Conservation (phyloP, 495 filamentous ascomycete genomes). For the Articulospora tetracladia region DNA sequence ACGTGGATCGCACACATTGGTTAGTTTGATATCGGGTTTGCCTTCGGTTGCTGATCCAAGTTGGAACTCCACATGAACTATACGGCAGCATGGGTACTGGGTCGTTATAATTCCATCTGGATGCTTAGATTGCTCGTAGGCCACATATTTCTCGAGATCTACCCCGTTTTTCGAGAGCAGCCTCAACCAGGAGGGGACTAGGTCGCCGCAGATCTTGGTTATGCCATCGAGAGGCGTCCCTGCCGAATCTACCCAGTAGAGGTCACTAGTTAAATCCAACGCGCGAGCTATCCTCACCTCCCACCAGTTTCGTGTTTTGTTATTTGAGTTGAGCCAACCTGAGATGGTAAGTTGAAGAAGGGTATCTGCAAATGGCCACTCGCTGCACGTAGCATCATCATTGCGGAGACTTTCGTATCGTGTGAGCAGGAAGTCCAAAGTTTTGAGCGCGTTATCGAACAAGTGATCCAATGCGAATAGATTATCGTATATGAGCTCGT, state of each 20-base stretch:
- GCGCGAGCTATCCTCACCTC: background rate
- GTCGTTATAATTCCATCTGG: background rate
- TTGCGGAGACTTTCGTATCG: constrained; percentile 1
- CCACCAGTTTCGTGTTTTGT: background rate
- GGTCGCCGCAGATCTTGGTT: background rate
- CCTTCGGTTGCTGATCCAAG: background rate
- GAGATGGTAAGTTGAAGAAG: background rate
- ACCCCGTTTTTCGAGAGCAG: background rate
- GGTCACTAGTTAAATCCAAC: constrained; percentile 2
- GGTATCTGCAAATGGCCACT: background rate
- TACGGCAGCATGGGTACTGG: background rate
- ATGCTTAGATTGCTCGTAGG: constrained; percentile 4
- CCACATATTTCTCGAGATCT: background rate
- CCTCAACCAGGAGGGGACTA: background rate
- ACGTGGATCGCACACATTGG: background rate
- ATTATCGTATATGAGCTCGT: background rate
- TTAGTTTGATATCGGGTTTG: background rate
- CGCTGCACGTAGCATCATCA: background rate
- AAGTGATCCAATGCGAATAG: background rate
- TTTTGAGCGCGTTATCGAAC: background rate
- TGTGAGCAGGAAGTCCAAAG: background rate
- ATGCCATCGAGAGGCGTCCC: constrained; percentile 1
- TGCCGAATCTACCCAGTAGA: background rate
- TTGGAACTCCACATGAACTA: background rate
- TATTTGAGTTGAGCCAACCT: background rate